Conservation (phyloP, 169 alveolate species). For the Neospora caninum region DNA sequence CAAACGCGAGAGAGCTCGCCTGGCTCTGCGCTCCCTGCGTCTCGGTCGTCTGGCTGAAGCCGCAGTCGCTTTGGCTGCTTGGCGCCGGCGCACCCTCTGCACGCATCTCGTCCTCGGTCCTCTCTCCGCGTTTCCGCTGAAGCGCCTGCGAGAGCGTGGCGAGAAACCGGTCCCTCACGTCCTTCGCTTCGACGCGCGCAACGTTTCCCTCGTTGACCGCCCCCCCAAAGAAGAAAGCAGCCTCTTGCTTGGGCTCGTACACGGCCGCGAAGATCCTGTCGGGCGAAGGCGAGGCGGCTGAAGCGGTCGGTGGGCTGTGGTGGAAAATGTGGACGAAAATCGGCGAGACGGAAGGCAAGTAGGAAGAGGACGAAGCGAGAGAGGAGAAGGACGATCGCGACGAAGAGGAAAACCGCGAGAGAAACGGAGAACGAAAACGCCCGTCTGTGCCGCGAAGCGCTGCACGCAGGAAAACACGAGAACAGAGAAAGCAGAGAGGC, state of each 20-base stretch:
- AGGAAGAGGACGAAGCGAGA: neutral
- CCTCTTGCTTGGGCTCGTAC: neutral
- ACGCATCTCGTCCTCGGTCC: neutral
- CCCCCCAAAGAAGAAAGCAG: neutral
- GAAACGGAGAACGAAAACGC: neutral
- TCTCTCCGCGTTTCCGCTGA: neutral
- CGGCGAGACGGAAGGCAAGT: neutral
- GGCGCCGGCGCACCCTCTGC: neutral
- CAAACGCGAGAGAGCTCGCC: neutral
- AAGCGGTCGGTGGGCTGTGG: neutral
- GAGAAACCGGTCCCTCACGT: neutral
- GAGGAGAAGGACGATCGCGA: constrained; percentile 17
- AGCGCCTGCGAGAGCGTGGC: neutral
- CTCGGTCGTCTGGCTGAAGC: neutral
- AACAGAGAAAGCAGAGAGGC: neutral
- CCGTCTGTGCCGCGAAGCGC: constrained; percentile 1
- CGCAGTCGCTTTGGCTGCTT: neutral
- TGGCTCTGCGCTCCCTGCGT: neutral
- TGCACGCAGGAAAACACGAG: neutral
- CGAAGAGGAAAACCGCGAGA: constrained; percentile 1
- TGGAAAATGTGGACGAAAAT: constrained; percentile 10
- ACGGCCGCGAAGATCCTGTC: constrained; percentile 18
- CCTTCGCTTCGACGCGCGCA: neutral
- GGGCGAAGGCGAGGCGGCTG: neutral
- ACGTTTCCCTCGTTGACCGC: neutral